Evolutionary conservation across 257 asterid genomes (phyloP).

Genomic region (Anisodus tanguticus): DNA sequence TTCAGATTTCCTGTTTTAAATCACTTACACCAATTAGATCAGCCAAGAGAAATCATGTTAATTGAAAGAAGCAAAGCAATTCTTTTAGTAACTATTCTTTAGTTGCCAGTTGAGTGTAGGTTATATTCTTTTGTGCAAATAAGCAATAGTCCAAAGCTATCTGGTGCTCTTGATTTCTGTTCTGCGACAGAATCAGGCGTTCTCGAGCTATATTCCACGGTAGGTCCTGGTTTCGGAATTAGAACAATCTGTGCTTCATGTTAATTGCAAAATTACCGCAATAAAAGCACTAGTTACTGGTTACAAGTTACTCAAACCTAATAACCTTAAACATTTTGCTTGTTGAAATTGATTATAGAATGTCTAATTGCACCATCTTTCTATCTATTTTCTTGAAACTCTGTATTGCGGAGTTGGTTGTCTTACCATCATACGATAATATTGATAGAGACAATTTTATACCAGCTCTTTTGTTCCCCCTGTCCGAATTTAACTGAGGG

Average conservation of each 20-base stretch:
- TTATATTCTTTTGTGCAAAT: neutral
- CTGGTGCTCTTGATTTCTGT: neutral
- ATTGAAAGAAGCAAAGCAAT: neutral
- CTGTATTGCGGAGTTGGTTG: no score
- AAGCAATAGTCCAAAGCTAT: neutral
- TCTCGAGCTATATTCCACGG: neutral
- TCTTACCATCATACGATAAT: neutral
- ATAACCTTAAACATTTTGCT: neutral
- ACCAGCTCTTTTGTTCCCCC: neutral
- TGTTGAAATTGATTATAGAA: neutral
- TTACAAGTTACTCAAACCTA: neutral
- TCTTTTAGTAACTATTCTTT: neutral
- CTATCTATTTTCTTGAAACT: no score
- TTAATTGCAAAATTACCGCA: no score
- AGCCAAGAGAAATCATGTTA: neutral
- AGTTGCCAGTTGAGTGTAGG: neutral
- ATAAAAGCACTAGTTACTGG: neutral
- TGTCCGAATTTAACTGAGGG: no score
- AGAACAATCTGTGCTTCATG: neutral
- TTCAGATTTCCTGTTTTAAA: constrained; percentile 65
- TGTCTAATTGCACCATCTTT: neutral
- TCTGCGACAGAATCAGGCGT: neutral
- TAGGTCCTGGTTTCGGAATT: neutral
- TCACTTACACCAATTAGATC: neutral
- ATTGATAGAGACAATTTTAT: neutral